Conservation (phyloP, 2,329 filamentous ascomycete genomes). For the Cryphonectria carpinicola region DNA sequence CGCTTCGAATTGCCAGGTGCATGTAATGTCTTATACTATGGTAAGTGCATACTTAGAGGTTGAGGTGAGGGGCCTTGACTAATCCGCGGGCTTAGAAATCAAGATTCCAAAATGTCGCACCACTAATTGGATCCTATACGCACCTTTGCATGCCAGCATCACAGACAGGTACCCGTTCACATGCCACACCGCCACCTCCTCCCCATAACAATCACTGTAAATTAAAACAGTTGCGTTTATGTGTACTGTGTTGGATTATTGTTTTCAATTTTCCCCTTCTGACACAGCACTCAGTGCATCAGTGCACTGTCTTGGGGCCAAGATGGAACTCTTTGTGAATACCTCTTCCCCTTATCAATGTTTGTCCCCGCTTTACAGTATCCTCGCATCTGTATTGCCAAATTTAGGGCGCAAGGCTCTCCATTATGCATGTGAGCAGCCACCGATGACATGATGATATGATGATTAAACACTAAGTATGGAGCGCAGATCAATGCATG, state of each 20-base stretch:
- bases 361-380: neutral
- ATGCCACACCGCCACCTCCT: neutral
- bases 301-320: neutral
- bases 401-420: neutral
- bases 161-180: neutral
- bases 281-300: neutral
- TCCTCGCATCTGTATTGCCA: neutral
- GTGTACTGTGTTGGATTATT: neutral
- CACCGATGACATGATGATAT: neutral
- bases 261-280: neutral
- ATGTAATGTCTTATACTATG: neutral
- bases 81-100: slow-evolving; percentile 27
- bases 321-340: too few species aligned
- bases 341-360: too few species aligned
- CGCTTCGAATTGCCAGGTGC: too few species aligned
- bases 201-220: neutral
- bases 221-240: too few species aligned
- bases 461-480: neutral
- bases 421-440: neutral
- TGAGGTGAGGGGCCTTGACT: neutral
- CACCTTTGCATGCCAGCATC: neutral
- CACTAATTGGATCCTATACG: neutral
- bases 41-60: neutral
- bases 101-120: slow-evolving; percentile 7
- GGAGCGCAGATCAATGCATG: neutral